Evolutionary conservation across 2,329 filamentous ascomycete species (phyloP).

Genomic region (Calonectria naviculata): DNA sequence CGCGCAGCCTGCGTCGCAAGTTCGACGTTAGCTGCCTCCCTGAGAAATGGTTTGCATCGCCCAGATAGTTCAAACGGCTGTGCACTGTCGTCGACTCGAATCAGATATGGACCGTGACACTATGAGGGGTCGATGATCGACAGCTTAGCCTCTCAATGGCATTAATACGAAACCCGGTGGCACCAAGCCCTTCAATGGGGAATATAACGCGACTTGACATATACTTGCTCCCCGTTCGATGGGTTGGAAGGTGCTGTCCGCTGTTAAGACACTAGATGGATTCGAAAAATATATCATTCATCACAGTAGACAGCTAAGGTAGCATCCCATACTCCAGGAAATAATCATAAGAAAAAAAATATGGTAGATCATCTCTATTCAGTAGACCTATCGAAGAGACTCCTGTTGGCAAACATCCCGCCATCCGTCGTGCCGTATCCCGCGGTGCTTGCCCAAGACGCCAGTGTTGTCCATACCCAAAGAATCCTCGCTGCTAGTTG

Average conservation of each 20-base stretch:
- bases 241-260: not conserved
- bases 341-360: not conserved
- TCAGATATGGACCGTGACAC: not conserved
- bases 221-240: not conserved
- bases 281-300: not conserved
- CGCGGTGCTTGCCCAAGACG: slow-evolving; percentile 42
- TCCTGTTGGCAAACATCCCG: slow-evolving; percentile 36
- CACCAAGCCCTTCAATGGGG: not conserved
- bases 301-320: not conserved
- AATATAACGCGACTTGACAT: not conserved
- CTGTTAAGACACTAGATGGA: too few relatives aligned
- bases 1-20: not conserved
- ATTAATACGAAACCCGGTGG: not conserved
- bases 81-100: not conserved
- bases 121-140: not conserved
- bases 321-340: not conserved
- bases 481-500: slow-evolving; percentile 26
- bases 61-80: not conserved
- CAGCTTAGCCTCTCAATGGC: not conserved
- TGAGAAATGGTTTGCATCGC: not conserved
- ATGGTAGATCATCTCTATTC: slow-evolving; percentile 42
- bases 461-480: slow-evolving; percentile 41
- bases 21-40: not conserved
- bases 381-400: slow-evolving; percentile 37
- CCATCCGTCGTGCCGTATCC: slow-evolving; percentile 43